Percentiles rank a stretch among this genome's conserved stretches.
phyloP scores from a whole-genome alignment of 2,329 filamentous ascomycete genomes.

The Botrytis cinerea region DNA sequence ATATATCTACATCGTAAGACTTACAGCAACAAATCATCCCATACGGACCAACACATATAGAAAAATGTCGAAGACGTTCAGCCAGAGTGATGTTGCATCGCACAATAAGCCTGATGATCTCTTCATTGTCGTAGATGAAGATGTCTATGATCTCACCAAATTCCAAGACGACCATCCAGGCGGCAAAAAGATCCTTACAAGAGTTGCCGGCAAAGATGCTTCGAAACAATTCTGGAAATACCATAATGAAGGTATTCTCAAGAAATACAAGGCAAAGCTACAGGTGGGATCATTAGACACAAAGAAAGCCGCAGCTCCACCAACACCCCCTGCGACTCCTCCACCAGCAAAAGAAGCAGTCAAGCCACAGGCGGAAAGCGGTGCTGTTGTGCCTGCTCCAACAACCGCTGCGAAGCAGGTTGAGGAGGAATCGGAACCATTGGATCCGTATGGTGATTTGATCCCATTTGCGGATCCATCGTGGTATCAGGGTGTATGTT shows the following conservation, averaged over 20 bases:
- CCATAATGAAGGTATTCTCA: slow-evolving; percentile 41
- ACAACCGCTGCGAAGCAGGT: slow-evolving; percentile 40
- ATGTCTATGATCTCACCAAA: slow-evolving; percentile 92
- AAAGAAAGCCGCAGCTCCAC: slow-evolving; percentile 66
- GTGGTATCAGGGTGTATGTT: slow-evolving; percentile 92
- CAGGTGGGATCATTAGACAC: slow-evolving; percentile 82
- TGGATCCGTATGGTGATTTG: slow-evolving; percentile 82
- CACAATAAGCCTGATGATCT: slow-evolving; percentile 87
- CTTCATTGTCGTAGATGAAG: slow-evolving; percentile 89
- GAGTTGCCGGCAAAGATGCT: slow-evolving; percentile 43
- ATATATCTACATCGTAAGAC: not conserved
- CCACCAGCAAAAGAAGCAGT: slow-evolving; percentile 50
- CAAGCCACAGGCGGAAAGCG: slow-evolving; percentile 59
- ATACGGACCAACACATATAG: not conserved
- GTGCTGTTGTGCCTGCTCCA: slow-evolving; percentile 53
- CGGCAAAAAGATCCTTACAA: slow-evolving; percentile 41
- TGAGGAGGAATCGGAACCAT: slow-evolving; percentile 61
- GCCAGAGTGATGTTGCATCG: slow-evolving; percentile 79
- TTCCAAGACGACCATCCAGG: slow-evolving; percentile 80
- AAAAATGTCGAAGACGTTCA: slow-evolving; percentile 84
- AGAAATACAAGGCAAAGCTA: slow-evolving; percentile 82
- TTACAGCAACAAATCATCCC: not conserved
- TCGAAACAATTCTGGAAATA: slow-evolving; percentile 43
- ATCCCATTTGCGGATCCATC: slow-evolving; percentile 90
- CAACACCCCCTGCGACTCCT: slow-evolving; percentile 52